phyloP scores from a whole-genome alignment of 257 asterid genomes.

The Scutellaria barbata region DNA sequence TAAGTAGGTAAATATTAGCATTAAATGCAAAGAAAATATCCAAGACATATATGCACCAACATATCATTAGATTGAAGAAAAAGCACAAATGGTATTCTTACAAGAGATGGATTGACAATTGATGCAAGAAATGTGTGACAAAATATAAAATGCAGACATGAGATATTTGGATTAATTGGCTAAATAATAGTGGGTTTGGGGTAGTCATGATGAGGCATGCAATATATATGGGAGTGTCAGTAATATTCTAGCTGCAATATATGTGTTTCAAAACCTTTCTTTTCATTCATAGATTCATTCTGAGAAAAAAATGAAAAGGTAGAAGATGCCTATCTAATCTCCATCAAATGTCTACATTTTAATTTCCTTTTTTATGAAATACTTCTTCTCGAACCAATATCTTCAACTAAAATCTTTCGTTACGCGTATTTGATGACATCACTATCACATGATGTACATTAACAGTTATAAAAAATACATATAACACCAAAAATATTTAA shows the following conservation, averaged over 20 bases:
- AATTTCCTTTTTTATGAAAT: no score
- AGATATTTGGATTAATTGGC: not conserved
- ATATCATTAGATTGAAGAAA: no score
- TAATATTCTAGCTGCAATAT: constrained; percentile 25
- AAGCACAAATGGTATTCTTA: not conserved
- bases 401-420: no score
- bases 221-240: constrained; percentile 6
- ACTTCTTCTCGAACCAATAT: no score
- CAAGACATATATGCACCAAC: no score
- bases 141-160: not conserved
- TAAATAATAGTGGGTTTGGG: no score
- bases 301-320: not conserved
- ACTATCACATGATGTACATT: no score
- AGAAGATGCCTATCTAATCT: constrained; percentile 31
- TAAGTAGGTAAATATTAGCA: no score
- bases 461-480: no score
- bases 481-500: no score
- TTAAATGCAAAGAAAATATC: no score
- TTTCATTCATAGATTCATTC: constrained; percentile 24
- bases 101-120: not conserved
- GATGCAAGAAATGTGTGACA: not conserved
- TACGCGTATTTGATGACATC: no score
- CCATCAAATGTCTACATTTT: not conserved
- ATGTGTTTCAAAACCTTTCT: constrained; percentile 7
- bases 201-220: not conserved